phyloP scores from a whole-genome alignment of 148 eudicot species.

The Bassia scoparia region DNA sequence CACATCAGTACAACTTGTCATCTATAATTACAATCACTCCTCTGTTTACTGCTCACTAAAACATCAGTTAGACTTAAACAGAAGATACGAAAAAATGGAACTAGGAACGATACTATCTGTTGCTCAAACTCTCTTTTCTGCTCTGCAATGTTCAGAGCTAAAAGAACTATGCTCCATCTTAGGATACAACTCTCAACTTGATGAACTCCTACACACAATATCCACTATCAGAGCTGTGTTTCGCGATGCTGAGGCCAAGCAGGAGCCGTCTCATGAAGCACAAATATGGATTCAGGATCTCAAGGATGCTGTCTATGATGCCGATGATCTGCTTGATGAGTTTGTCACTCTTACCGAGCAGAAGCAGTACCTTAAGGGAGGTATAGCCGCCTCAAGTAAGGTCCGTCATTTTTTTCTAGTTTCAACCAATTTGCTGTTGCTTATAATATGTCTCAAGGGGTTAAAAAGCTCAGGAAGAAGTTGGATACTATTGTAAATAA shows the following conservation, averaged over 20 bases:
- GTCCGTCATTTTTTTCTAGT: background rate
- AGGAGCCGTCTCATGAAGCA: background rate
- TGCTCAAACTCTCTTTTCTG: background rate
- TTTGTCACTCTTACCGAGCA: conserved; percentile 1
- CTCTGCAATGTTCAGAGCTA: background rate
- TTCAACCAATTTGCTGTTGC: conserved; percentile 4
- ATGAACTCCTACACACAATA: background rate
- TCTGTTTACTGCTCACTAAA: too few relatives aligned
- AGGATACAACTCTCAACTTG: background rate
- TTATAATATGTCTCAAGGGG: conserved; percentile 7
- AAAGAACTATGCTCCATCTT: background rate
- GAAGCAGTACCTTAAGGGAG: background rate
- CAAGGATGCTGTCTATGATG: conserved; percentile 5
- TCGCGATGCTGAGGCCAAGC: conserved; percentile 4
- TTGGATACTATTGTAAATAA: background rate
- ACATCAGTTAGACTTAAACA: background rate
- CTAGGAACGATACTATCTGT: background rate
- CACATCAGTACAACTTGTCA: background rate
- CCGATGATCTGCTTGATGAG: conserved; percentile 9
- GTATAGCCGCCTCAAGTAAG: background rate
- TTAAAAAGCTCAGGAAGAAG: background rate
- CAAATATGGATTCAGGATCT: conserved; percentile 4
- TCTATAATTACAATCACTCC: background rate
- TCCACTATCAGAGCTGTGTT: conserved; percentile 10
- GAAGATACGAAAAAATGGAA: background rate